Evolutionary conservation across 179 eudicot species (phyloP).

Genomic region (Pouteria campechiana): DNA sequence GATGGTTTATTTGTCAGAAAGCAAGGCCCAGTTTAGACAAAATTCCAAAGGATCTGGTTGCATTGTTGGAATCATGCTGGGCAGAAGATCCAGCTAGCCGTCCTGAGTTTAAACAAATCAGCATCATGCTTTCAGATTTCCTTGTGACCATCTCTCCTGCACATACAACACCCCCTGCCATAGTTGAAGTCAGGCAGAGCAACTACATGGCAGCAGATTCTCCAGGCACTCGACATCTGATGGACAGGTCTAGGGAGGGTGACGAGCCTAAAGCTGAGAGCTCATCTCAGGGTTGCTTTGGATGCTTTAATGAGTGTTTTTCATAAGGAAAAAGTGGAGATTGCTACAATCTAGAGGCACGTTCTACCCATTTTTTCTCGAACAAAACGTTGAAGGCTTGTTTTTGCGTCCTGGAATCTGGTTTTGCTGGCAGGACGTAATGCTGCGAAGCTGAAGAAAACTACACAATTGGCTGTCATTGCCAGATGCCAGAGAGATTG

Average conservation of each 20-base stretch:
- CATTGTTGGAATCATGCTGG: slow-evolving; percentile 32
- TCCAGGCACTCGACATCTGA: slow-evolving; percentile 2
- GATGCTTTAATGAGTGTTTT: slow-evolving; percentile 5
- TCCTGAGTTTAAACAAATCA: slow-evolving; percentile 28
- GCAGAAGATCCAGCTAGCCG: slow-evolving; percentile 26
- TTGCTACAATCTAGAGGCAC: too few relatives aligned
- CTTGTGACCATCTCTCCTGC: slow-evolving; percentile 3
- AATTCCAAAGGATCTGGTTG: slow-evolving; percentile 20
- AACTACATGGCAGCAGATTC: slow-evolving; percentile 1
- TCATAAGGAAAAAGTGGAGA: too few relatives aligned
- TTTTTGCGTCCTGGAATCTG: too few relatives aligned
- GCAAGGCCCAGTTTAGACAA: slow-evolving; percentile 28
- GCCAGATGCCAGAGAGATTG: too few relatives aligned
- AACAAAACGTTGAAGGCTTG: too few relatives aligned
- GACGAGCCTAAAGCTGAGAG: slow-evolving; percentile 4
- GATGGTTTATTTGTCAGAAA: slow-evolving; percentile 13
- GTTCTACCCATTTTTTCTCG: too few relatives aligned
- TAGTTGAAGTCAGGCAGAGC: neutral
- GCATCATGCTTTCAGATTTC: slow-evolving; percentile 8
- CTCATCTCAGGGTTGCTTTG: neutral
- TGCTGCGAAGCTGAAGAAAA: too few relatives aligned
- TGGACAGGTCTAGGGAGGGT: slow-evolving; percentile 2
- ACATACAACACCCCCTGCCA: neutral
- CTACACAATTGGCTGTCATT: too few relatives aligned
- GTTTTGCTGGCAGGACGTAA: too few relatives aligned